Evolutionary conservation across 768 basidiomycete genomes (phyloP).

Genomic region (Pleurotus tuoliensis): DNA sequence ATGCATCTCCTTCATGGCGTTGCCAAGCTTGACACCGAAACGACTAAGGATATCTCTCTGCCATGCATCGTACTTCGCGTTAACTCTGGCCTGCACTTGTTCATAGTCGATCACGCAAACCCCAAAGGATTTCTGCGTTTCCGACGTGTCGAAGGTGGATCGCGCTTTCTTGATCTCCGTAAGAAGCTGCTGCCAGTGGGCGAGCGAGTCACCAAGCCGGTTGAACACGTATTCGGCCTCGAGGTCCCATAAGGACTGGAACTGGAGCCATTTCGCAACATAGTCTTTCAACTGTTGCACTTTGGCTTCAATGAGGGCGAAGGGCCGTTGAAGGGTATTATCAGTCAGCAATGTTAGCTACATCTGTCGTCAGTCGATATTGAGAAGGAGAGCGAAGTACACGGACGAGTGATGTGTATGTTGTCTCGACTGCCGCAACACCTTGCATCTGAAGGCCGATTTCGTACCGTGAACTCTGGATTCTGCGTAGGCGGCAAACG

Average conservation of each 20-base stretch:
- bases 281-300: conserved; percentile 85
- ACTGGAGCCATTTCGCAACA: conserved; percentile 97
- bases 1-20: conserved; percentile 98
- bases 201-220: conserved; percentile 90
- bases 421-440: conserved; percentile 57
- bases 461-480: conserved; percentile 96
- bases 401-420: conserved; percentile 79
- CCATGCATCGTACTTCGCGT: conserved; percentile 98
- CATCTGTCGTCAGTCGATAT: conserved; percentile 9
- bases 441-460: conserved; percentile 92
- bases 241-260: conserved; percentile 98
- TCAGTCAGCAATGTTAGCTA: conserved; percentile 77
- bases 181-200: conserved; percentile 92
- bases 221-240: conserved; percentile 96
- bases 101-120: conserved; percentile 96
- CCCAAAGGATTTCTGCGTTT: conserved; percentile 88
- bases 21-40: conserved; percentile 90
- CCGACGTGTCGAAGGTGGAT: conserved; percentile 94
- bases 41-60: conserved; percentile 90
- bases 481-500: conserved; percentile 80
- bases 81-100: conserved; percentile 95
- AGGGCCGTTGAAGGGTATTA: conserved; percentile 73
- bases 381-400: not conserved
- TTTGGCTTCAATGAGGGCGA: conserved; percentile 83
- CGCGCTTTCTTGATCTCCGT: conserved; percentile 97